Base-by-base conservation (phyloP, 2,329 filamentous ascomycete species). In the Beauveria pseudobassiana region DNA sequence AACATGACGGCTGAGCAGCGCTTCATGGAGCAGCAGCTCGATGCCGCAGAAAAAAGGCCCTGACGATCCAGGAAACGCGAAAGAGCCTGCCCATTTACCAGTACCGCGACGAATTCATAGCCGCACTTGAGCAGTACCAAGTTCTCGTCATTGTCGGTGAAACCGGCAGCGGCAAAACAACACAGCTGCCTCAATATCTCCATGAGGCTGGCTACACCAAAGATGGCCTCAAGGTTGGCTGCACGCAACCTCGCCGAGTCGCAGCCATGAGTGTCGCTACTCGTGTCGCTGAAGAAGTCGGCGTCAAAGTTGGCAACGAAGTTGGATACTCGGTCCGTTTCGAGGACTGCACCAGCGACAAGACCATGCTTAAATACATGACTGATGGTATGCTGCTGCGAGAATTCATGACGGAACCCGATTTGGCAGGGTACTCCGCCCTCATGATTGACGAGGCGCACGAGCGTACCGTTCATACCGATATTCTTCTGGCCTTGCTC, bases 361-460 rank as follows among this genome's bases (percentile, higher is more conserved):
- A 96, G 76, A 98, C 95, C 0, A 80, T 93, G 8, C 77, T 99
- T 60, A 96, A 96, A 74, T 98, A 96, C 75, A 93, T 96, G 89
- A 99, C 95, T 0, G 95, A 99, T 70, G 95, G 95, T 71, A 96
- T 98, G 89, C 78, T 98, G 45, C 79, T 98, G 34, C 83, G 92
- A 71, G 91, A 96, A 71, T 89, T 97, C 66, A 85, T 97, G 77
- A 93, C 91, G 0, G 91, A 96, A 69, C 93, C 93, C 0, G 87
- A 93, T 66, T 78, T 98, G 6, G 83, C 86, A 1, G 86, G 86
- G 18, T 98, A 98, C 68, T 90, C 90, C 5, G 90, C 88, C 14
- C 76, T 99, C 65, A 97, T 99, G 88, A 93, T 99, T 62, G 95
- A 99, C 71, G 95, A 99, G 73, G 95, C 95, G 0, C 95, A 99